These are phyloP conservation scores for Podospora anserina DNA, from an alignment of 495 filamentous ascomycete genomes.

Conservation along the genomic window DNA sequence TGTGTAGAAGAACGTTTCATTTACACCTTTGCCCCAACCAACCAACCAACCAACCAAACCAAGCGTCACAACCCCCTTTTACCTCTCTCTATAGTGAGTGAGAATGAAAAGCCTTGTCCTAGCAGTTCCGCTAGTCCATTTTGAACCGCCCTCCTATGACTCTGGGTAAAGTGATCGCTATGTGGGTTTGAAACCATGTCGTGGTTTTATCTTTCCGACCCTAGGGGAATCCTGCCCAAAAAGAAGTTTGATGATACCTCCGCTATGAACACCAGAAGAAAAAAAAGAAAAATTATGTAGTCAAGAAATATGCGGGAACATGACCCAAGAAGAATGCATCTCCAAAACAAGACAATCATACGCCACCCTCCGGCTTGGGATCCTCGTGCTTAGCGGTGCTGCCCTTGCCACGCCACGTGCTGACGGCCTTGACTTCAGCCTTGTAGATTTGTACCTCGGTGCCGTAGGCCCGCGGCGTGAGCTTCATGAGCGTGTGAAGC, in stretches of 20 bases:
- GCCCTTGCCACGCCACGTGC: conserved; percentile 90
- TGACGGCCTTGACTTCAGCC: conserved; percentile 90
- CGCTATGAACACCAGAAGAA: conserved; percentile 1
- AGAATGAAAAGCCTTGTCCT: not conserved
- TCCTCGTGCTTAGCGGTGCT: conserved; percentile 73
- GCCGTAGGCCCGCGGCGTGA: conserved; percentile 90
- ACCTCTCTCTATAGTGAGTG: not conserved
- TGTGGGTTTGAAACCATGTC: not conserved
- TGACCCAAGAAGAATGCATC: not conserved
- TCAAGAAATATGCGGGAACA: too few species aligned
- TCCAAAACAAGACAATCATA: conserved; percentile 13
- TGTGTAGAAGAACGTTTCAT: not conserved
- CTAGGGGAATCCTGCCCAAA: not conserved
- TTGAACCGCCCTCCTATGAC: not conserved
- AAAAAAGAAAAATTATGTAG: not conserved
- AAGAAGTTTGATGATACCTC: not conserved
- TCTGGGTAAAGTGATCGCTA: not conserved
- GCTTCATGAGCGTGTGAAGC: conserved; percentile 90
- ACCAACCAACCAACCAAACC: not conserved
- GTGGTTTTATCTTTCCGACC: not conserved
- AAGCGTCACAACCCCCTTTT: not conserved
- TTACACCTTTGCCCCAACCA: not conserved
- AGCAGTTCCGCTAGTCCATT: too few species aligned
- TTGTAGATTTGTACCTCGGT: conserved; percentile 83
- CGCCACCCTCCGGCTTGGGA: conserved; percentile 40